phyloP scores from a whole-genome alignment of 805 yeast species.

The Naumovozyma baii region DNA sequence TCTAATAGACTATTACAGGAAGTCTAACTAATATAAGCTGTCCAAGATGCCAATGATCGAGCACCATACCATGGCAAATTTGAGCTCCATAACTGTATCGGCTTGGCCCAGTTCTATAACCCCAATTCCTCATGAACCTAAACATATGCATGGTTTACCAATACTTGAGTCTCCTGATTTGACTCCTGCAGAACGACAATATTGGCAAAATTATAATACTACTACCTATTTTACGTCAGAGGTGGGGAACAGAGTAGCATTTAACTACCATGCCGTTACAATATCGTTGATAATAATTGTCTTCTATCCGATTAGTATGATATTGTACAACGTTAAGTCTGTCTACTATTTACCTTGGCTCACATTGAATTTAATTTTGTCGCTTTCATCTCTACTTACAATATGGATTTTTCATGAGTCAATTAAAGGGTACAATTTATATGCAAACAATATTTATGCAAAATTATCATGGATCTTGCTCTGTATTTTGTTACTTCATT shows the following conservation, averaged over 20 bases:
- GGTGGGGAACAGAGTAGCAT: slow-evolving; percentile 37
- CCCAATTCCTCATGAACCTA: slow-evolving; percentile 41
- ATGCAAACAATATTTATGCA: slow-evolving; percentile 68
- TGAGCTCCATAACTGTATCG: background rate
- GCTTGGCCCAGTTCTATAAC: slow-evolving; percentile 7
- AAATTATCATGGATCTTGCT: slow-evolving; percentile 55
- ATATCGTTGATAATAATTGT: slow-evolving; percentile 38
- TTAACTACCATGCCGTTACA: slow-evolving; percentile 46
- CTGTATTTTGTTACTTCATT: slow-evolving; percentile 44
- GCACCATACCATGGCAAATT: slow-evolving; percentile 2
- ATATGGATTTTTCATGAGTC: slow-evolving; percentile 49
- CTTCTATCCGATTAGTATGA: slow-evolving; percentile 58
- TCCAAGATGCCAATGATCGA: background rate
- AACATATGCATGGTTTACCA: slow-evolving; percentile 57
- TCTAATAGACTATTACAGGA: too few species aligned
- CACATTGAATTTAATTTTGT: slow-evolving; percentile 38
- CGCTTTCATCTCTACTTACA: slow-evolving; percentile 42
- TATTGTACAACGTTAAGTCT: slow-evolving; percentile 51
- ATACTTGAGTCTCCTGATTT: slow-evolving; percentile 52
- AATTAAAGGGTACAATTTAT: slow-evolving; percentile 39
- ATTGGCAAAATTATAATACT: slow-evolving; percentile 73
- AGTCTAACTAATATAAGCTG: background rate
- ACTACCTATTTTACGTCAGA: slow-evolving; percentile 59
- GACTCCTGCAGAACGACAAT: slow-evolving; percentile 60
- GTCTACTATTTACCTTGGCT: slow-evolving; percentile 50